Base-by-base conservation (phyloP, 768 basidiomycete species). In the Serendipita sp. region DNA sequence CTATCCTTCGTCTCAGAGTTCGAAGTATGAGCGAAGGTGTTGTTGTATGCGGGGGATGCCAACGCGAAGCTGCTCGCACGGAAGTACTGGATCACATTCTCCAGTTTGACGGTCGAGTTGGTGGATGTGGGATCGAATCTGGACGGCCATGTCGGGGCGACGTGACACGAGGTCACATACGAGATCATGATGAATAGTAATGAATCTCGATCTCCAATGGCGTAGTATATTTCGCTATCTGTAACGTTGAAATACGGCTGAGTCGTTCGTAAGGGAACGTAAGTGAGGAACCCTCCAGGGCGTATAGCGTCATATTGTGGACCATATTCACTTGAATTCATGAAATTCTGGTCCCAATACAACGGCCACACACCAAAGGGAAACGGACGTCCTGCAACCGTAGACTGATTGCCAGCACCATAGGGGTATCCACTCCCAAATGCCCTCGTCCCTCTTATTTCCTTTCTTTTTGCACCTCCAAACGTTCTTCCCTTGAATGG, bases 21-120 rank as follows among this genome's bases (percentile, higher is more conserved):
- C 11, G 53, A 15, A 10, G 13, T 30, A 11, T 30, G 53, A 24
- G 24, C 24, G 24, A 24, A 24, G 24, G 24, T 24, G 24, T 24
- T 24, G 24, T 24, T 24, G 24, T 24, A 24, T 24, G 24, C 24
- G 24, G 24, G 24, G 24, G 24, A 24, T 24, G 24, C 24, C 24
- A 24, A 24, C 24, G 24, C 24, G 24, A 24, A 24, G 24, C 24
- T 24, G 24, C 24, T 24, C 24, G 24, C 24, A 28, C 66, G 66
- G 45, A 64, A 67, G 64, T 67, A 67, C 56, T 68, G 65, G 35
- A 67, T 34, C 3, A 54, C 64, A n/a, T 65, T 51, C 30, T 65
- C 56, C 53, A 54, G 11, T 30, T 54, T 54, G 15, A 54, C 53
- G 11, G 53, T 54, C 10, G 53, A 10, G 24, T 54, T 54, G 16